Base-by-base conservation (phyloP, 164 flowering plant genomes). In the Kalanchoe fedtschenkoi region DNA sequence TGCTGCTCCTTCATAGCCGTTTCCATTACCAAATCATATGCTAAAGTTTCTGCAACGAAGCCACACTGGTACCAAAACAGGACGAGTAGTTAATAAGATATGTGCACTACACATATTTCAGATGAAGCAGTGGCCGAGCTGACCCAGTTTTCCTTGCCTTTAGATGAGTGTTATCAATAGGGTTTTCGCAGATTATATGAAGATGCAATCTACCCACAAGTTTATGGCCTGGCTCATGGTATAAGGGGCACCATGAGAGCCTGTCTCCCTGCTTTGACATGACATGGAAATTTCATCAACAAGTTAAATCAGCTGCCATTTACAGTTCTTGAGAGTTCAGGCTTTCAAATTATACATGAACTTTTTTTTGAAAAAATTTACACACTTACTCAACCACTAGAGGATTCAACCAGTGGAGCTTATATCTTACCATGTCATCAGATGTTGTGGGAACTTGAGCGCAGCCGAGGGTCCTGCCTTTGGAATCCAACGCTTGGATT, bases 181-280 rank as follows among this genome's bases (percentile, higher is more conserved):
- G 57, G 72, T 72, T 71, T 9, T 80, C 79, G 65, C 81, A 83
- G 37, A 71, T 80, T 67, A 86, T 72, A 64, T 74, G 72, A 0
- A 88, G 81, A 68, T 88, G 96, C 33, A 86, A 24, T 76, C 79
- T 81, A 29, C 96, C 96, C 37, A 83, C 83, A 68, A 80, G 81
- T 53, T 84, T 88, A 70, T 84, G 88, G 66, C 76, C 89, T 62
- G 91, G 90, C 55, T 88, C 91, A 60, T 60, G 81, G 74, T 81
- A 86, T 55, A 86, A 75, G 3, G 90, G 75, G 88, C 90, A 88
- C 96, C 96, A 88, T 9, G 79, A 83, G n/a, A 79, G 72, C 71
- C 84, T 86, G 44, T 84, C 87, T 63, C 76, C 71, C 92, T 86
- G 81, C 70, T 74, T 58, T 11, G 5, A 10, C 21, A 47, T 19